These are phyloP conservation scores for Scleroderma bovista DNA, from an alignment of 768 basidiomycete species.

Conservation along the genomic window DNA sequence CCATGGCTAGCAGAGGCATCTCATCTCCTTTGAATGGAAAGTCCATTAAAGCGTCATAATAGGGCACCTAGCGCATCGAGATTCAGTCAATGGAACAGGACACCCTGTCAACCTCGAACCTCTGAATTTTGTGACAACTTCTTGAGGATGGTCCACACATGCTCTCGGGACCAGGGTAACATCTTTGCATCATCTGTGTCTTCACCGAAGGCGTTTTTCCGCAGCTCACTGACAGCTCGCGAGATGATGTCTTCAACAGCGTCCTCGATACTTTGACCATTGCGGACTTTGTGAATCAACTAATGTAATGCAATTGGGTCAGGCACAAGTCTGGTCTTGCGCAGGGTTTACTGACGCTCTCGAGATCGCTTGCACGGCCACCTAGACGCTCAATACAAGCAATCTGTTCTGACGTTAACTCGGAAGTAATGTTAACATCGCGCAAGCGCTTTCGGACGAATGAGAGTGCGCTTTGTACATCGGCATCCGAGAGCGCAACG, in stretches of 20 bases:
- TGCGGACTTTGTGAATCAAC: constrained; percentile 83
- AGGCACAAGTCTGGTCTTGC: not conserved
- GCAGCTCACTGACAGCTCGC: constrained; percentile 73
- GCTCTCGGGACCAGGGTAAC: constrained; percentile 79
- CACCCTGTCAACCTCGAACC: constrained; percentile 37
- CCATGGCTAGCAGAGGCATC: constrained; percentile 71
- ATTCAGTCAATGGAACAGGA: constrained; percentile 4
- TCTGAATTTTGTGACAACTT: constrained; percentile 61
- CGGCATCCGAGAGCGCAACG: constrained; percentile 83
- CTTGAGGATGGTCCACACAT: constrained; percentile 82
- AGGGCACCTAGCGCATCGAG: constrained; percentile 51
- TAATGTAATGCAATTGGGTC: constrained; percentile 22
- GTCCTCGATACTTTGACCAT: constrained; percentile 63
- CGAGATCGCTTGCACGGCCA: constrained; percentile 86
- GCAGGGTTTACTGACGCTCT: constrained; percentile 50
- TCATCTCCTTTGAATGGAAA: constrained; percentile 94
- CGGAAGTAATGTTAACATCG: constrained; percentile 46
- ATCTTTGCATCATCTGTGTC: constrained; percentile 83
- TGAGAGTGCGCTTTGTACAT: constrained; percentile 67
- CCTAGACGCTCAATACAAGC: constrained; percentile 70
- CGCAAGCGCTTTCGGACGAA: constrained; percentile 78
- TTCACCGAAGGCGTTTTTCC: constrained; percentile 92
- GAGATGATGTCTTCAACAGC: constrained; percentile 88
- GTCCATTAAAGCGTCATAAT: constrained; percentile 74
- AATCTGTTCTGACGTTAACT: constrained; percentile 52